phyloP scores from a whole-genome alignment of 2,329 filamentous ascomycete genomes.

The Pseudopyricularia javanii region DNA sequence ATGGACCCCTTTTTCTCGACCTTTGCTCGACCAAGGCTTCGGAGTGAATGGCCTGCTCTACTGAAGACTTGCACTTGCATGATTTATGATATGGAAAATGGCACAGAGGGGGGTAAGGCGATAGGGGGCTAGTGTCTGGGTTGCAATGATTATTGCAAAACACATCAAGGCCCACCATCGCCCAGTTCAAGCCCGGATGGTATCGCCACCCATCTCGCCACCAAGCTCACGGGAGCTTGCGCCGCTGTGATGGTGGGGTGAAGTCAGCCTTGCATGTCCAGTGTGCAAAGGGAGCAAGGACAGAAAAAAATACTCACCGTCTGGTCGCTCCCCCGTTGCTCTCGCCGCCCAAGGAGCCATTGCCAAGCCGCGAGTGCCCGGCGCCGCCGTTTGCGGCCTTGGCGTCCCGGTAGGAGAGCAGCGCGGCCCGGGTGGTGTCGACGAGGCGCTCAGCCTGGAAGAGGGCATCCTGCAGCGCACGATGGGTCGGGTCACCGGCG shows the following conservation, averaged over 20 bases:
- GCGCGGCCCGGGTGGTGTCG: slow-evolving; percentile 29
- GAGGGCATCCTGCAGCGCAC: slow-evolving; percentile 29
- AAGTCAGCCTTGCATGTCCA: background rate
- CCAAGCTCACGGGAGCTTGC: slow-evolving; percentile 41
- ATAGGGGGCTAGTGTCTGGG: too few species aligned
- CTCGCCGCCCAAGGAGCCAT: background rate
- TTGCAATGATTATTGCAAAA: background rate
- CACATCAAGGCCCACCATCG: background rate
- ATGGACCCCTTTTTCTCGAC: too few species aligned
- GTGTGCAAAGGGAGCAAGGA: background rate
- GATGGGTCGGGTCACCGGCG: slow-evolving; percentile 15
- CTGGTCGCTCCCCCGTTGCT: background rate
- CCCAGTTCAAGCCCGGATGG: slow-evolving; percentile 10
- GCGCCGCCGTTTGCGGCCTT: slow-evolving; percentile 6
- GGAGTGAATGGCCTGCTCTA: too few species aligned
- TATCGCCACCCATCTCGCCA: slow-evolving; percentile 53
- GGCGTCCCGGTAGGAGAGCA: slow-evolving; percentile 22
- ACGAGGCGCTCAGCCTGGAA: slow-evolving; percentile 33
- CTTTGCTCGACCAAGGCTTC: too few species aligned
- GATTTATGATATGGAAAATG: too few species aligned
- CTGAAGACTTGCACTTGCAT: too few species aligned
- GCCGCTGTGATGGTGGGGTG: slow-evolving; percentile 17
- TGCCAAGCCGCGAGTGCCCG: background rate
- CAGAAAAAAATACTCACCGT: background rate
- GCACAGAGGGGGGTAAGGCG: too few species aligned